These are phyloP conservation scores for Artemisia annua DNA, from an alignment of 129 eudicot species.

Conservation along the genomic window DNA sequence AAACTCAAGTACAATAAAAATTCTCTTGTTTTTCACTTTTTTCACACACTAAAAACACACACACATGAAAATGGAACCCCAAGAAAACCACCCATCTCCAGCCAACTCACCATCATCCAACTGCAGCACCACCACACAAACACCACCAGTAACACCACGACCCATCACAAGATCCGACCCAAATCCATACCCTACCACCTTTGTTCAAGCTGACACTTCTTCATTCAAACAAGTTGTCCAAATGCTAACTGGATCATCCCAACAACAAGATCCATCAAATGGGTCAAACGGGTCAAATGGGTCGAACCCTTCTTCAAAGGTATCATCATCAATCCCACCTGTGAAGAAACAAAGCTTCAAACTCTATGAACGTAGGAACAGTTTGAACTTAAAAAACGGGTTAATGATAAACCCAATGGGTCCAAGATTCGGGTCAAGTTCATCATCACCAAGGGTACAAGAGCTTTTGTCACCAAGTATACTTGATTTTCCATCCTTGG, in stretches of 20 bases:
- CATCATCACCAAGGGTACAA: conserved; percentile 48
- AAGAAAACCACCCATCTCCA: conserved; percentile 56
- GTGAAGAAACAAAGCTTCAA: conserved; percentile 67
- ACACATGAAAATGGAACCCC: conserved; percentile 13
- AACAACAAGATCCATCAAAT: conserved; percentile 36
- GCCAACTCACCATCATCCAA: conserved; percentile 52
- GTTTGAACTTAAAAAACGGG: conserved; percentile 56
- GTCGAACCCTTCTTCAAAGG: conserved; percentile 13
- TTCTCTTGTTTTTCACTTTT: conserved; percentile 37
- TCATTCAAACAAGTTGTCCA: conserved; percentile 91
- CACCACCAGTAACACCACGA: conserved; percentile 68
- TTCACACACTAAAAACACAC: not conserved
- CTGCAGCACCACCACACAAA: conserved; percentile 45
- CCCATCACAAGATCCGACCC: conserved; percentile 71
- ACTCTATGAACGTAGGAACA: conserved; percentile 80
- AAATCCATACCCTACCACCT: conserved; percentile 84
- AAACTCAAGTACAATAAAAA: conserved; percentile 32
- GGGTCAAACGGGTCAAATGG: not conserved
- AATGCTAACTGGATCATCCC: conserved; percentile 86
- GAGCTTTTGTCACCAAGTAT: conserved; percentile 86
- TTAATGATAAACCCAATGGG: conserved; percentile 62
- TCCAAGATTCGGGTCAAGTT: conserved; percentile 30
- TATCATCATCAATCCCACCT: conserved; percentile 59
- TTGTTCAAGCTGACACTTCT: conserved; percentile 81
- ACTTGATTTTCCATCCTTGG: conserved; percentile 84